phyloP scores from a whole-genome alignment of 768 basidiomycete species.

The Pleurotus ostreatus region DNA sequence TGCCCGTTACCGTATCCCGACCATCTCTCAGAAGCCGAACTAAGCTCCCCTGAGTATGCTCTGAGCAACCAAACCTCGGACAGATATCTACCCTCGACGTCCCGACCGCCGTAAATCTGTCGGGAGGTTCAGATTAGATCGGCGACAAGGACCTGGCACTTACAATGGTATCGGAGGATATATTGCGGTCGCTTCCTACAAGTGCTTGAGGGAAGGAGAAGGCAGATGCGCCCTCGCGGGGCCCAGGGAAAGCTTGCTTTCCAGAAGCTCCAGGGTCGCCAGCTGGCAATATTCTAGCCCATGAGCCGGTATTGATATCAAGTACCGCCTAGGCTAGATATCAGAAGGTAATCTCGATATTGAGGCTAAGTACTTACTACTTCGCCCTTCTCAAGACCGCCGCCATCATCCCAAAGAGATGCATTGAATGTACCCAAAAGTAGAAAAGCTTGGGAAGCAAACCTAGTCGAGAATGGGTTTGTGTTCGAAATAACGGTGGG shows the following conservation, averaged over 20 bases:
- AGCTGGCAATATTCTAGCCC: constrained; percentile 72
- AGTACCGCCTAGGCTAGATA: constrained; percentile 49
- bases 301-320: constrained; percentile 54
- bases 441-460: constrained; percentile 62
- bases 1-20: constrained; percentile 60
- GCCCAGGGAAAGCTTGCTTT: constrained; percentile 49
- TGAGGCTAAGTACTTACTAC: constrained; percentile 42
- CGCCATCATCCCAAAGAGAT: constrained; percentile 63
- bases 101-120: constrained; percentile 72
- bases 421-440: constrained; percentile 65
- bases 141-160: constrained; percentile 13
- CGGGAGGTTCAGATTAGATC: constrained; percentile 5
- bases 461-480: constrained; percentile 51
- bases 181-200: constrained; percentile 46
- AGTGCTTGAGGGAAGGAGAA: constrained; percentile 51
- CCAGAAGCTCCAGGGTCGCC: constrained; percentile 65
- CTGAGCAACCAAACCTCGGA: constrained; percentile 78
- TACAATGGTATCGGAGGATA: constrained; percentile 63
- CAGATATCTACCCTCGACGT: constrained; percentile 60
- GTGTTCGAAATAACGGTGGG: constrained; percentile 59
- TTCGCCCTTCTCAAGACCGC: constrained; percentile 62
- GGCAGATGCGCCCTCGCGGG: constrained; percentile 68
- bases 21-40: constrained; percentile 55
- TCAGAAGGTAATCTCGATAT: constrained; percentile 5
- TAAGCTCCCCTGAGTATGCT: constrained; percentile 60